Conservation (phyloP, 2,329 filamentous ascomycete genomes). For the Pochonia chlamydosporia region DNA sequence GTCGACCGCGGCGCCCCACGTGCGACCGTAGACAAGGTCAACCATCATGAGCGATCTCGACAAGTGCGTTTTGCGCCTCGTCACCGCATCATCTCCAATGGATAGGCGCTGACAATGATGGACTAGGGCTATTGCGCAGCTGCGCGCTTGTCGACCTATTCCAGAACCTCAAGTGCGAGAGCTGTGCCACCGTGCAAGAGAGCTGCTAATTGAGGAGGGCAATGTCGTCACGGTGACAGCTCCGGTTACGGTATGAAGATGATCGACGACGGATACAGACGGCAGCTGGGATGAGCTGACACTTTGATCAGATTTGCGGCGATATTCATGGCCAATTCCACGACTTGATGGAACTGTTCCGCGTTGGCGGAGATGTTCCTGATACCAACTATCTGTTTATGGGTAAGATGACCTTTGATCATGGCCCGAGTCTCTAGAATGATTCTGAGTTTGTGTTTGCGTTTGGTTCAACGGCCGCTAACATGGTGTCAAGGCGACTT, state of each 20-base stretch:
- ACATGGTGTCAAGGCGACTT: constrained; percentile 66
- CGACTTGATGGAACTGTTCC: constrained; percentile 93
- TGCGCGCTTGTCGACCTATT: constrained; percentile 93
- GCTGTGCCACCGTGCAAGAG: constrained; percentile 93
- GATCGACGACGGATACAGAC: neutral
- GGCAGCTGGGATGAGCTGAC: neutral
- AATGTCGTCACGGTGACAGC: constrained; percentile 95
- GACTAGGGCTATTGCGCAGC: constrained; percentile 81
- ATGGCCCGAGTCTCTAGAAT: no score
- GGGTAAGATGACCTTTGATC: constrained; percentile 53
- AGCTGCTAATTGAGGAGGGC: constrained; percentile 93
- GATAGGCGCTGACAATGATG: neutral
- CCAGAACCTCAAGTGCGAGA: constrained; percentile 93
- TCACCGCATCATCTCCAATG: constrained; percentile 2
- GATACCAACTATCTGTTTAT: constrained; percentile 98
- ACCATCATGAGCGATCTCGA: constrained; percentile 84
- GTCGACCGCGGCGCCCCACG: constrained; percentile 13
- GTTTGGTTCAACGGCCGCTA: neutral
- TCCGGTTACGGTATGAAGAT: constrained; percentile 70
- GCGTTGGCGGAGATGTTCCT: constrained; percentile 86
- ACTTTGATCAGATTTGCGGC: constrained; percentile 67
- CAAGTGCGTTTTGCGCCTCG: constrained; percentile 53
- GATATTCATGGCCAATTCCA: constrained; percentile 98
- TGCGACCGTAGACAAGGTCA: constrained; percentile 4
- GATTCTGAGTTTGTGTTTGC: neutral